Evolutionary conservation across 1,139 yeast genomes (phyloP), one percentile per base, ranked within the genome.

Genomic region (Sugiyamaella novakii): DNA sequence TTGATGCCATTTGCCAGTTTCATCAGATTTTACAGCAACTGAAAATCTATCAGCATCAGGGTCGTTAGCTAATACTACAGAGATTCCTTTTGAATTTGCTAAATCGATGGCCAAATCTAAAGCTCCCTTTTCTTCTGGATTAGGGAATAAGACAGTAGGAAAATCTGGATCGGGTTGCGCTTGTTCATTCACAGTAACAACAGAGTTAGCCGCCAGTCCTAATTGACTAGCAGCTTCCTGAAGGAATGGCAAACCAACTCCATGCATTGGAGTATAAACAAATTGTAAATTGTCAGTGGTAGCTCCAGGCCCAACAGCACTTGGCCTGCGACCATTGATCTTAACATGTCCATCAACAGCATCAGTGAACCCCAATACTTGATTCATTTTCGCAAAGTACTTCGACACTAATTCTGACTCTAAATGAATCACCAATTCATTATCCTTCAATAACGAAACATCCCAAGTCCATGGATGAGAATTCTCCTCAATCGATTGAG

Each of bases 31-130:
- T 46, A 81, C 81, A 1, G 92, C 83, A 0, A 82, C 85, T 5
- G 81, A 86, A 65, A 91, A 91, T 52, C 98, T 74, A 66, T 92
- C 98, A 1, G 98, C 98, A 68, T 92, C 98, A 0, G 98, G 98
- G 62, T 92, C 98, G 64, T 84, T 91, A 1, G 97, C 96, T 5
- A 92, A 59, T 1, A 91, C 92, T 37, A 89, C 65, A 4, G 70
- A 64, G 27, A 78, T 65, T 0, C 73, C 76, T 14, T 62, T 55
- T 1, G 59, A 61, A 40, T 74, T 71, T 0, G 89, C 92, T 1
- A 70, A 65, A 12, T 65, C 52, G 25, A 83, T 83, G 0, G 96
- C 92, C 46, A 84, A 62, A 56, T 82, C 85, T 52, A 92, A 72
- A 0, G 98, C 98, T 1, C 97, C 97, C 54, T 81, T 79, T 62